A percentile compares a stretch with the other conserved stretches of the same genome.
phyloP scores from a whole-genome alignment of 495 filamentous ascomycete genomes.

The Sabuloglossum arenarium region DNA sequence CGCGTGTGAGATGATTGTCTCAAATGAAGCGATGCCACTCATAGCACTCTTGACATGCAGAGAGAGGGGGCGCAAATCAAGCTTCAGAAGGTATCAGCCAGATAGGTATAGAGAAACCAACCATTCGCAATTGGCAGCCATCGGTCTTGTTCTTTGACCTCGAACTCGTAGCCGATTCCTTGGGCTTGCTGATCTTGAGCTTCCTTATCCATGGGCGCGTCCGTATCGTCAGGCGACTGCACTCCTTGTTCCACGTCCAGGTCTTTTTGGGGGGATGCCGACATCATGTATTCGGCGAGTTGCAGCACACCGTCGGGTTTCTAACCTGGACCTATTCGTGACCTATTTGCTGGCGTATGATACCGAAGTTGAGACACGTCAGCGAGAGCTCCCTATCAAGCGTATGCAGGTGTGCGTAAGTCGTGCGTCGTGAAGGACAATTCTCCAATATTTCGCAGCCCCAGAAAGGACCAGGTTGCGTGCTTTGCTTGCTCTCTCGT shows the following conservation, averaged over 20 bases:
- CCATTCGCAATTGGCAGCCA: slow-evolving; percentile 99
- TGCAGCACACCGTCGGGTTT: slow-evolving; percentile 26
- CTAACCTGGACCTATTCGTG: slow-evolving; percentile 9
- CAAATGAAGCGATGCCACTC: slow-evolving; percentile 27
- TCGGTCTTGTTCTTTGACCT: slow-evolving; percentile 98
- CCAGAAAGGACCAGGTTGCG: not conserved
- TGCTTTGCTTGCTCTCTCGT: not conserved
- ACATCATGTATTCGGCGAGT: slow-evolving; percentile 62
- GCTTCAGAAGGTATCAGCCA: slow-evolving; percentile 21
- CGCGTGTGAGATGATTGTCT: slow-evolving; percentile 13
- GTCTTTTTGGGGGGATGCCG: slow-evolving; percentile 75
- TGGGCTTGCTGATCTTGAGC: slow-evolving; percentile 40
- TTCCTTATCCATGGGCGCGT: slow-evolving; percentile 46
- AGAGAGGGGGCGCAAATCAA: slow-evolving; percentile 29
- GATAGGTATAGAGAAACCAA: slow-evolving; percentile 37
- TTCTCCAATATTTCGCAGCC: not conserved
- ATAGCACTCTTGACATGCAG: slow-evolving; percentile 18
- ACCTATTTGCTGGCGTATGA: slow-evolving; percentile 10
- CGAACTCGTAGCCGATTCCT: slow-evolving; percentile 69
- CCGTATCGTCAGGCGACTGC: slow-evolving; percentile 65
- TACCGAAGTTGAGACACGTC: slow-evolving; percentile 18
- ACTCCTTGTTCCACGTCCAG: slow-evolving; percentile 74
- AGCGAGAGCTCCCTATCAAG: not conserved
- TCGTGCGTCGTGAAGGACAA: slow-evolving; percentile 1
- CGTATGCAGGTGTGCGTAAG: slow-evolving; percentile 1